Evolutionary conservation across 768 basidiomycete genomes (phyloP), one percentile per base, ranked within the genome.

Genomic region (Xerocomellus chrysenteron): DNA sequence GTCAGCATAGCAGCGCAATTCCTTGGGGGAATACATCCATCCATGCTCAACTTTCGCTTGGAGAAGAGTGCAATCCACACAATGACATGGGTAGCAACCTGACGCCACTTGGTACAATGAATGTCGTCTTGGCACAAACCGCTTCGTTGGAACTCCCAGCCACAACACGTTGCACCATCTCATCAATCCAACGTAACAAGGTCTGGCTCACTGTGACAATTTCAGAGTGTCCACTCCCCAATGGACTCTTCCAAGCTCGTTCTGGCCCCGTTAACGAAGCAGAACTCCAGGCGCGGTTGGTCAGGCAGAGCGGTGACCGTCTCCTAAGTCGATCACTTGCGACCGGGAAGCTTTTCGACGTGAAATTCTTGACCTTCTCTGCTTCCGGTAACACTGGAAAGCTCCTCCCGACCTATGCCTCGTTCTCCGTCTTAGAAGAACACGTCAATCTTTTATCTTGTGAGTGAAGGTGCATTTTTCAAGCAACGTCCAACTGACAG

Each of bases 311-410:
- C 6, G 32, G 43, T 32, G 57, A 60, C 12, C 28, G 16, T 42
- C 28, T 58, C 14, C n/a, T 68, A 13, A 42, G 32, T 40, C 54
- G 11, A 44, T 65, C 54, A 35, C 60, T 68, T 17, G 14, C 35
- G 12, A 65, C 63, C 7, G 65, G 65, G 45, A 62, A 47, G 37
- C 47, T 57, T 14, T 57, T 52, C n/a, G 66, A 65, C 24, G 55
- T 65, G n/a, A 62, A 52, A 13, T 66, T 66, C 54, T 17, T 68
- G 52, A 21, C 66, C 35, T 24, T 2, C 32, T 42, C 55, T 55
- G 30, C 46, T n/a, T 49, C 52, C 21, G 56, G 44, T 9, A 19
- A 24, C 30, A 26, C 39, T 1, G 40, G 35, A 21, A 33, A 33
- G 8, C 30, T 37, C 19, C 37, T 54, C 11, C 53, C 56, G 30